A percentile compares a stretch with the other conserved stretches of the same genome.
Conservation (phyloP, 306 rosid genomes). For the Gastrolobium villosum region DNA sequence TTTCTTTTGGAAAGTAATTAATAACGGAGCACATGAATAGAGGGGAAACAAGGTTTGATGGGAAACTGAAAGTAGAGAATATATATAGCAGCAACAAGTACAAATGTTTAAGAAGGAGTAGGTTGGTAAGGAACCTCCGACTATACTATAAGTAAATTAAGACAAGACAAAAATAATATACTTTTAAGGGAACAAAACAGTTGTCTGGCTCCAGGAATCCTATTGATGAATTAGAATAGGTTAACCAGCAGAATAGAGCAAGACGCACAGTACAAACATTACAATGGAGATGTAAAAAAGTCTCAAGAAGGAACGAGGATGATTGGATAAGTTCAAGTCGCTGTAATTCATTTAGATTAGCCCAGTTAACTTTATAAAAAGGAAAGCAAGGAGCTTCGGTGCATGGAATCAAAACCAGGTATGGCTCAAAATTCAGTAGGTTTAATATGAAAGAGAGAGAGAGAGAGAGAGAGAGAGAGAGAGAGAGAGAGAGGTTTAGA, state of each 20-base stretch:
- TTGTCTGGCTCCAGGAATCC: slow-evolving; percentile 43
- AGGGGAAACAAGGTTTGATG: too few relatives aligned
- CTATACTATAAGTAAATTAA: background rate
- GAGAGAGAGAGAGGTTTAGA: too few relatives aligned
- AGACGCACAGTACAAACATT: slow-evolving; percentile 24
- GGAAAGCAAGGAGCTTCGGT: slow-evolving; percentile 31
- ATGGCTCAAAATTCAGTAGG: slow-evolving; percentile 32
- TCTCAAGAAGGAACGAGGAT: background rate
- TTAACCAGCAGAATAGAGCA: slow-evolving; percentile 33
- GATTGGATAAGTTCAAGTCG: slow-evolving; percentile 27
- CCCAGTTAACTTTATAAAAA: slow-evolving; percentile 17
- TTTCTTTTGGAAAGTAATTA: background rate
- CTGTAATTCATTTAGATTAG: background rate
- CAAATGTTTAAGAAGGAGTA: slow-evolving; percentile 42
- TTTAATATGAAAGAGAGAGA: slow-evolving; percentile 27
- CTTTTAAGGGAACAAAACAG: slow-evolving; percentile 45
- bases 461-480: too few relatives aligned
- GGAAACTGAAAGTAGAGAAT: slow-evolving; percentile 19
- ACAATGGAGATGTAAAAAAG: slow-evolving; percentile 33
- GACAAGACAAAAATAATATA: slow-evolving; percentile 30
- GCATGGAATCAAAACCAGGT: slow-evolving; percentile 41
- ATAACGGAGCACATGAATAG: background rate
- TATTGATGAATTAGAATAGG: slow-evolving; percentile 5
- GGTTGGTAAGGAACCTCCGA: slow-evolving; percentile 43
- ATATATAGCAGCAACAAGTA: slow-evolving; percentile 34